Conservation (phyloP, 2,329 filamentous ascomycete genomes). For the Dichotomopilus funicola region DNA sequence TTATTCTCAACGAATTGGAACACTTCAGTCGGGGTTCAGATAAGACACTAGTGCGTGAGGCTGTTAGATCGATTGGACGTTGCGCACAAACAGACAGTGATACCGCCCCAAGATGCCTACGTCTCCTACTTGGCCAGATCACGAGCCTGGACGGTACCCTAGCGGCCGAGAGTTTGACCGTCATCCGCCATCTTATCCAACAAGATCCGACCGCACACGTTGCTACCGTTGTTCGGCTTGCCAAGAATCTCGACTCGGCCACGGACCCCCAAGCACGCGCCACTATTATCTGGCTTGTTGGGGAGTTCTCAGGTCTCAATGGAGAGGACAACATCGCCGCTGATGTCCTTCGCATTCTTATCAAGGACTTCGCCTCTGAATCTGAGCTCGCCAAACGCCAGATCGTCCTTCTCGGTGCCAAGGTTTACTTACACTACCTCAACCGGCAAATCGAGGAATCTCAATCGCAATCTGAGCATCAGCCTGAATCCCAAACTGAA, state of each 20-base stretch:
- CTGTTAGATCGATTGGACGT: constrained; percentile 85
- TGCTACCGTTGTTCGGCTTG: constrained; percentile 79
- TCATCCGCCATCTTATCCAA: constrained; percentile 92
- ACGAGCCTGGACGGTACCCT: constrained; percentile 80
- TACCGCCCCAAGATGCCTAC: constrained; percentile 72
- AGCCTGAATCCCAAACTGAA: constrained; percentile 8
- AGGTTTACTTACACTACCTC: constrained; percentile 87
- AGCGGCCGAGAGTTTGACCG: constrained; percentile 87
- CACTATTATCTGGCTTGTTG: constrained; percentile 95
- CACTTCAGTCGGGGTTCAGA: constrained; percentile 77
- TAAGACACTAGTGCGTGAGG: constrained; percentile 74
- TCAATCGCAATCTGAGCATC: not conserved
- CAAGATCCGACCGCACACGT: constrained; percentile 75
- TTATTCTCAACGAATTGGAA: constrained; percentile 87
- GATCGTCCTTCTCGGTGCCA: constrained; percentile 88
- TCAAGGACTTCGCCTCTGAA: constrained; percentile 79
- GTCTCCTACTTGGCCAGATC: constrained; percentile 77
- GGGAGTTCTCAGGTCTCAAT: constrained; percentile 79
- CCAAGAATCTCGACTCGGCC: constrained; percentile 84
- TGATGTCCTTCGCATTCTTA: constrained; percentile 81
- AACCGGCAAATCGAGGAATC: constrained; percentile 50
- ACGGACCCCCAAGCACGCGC: constrained; percentile 83
- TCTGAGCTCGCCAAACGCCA: constrained; percentile 82
- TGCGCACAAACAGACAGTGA: constrained; percentile 73
- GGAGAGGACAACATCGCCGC: constrained; percentile 84